Conservation (phyloP, 2,329 filamentous ascomycete species). For the Aureobasidium sp. region DNA sequence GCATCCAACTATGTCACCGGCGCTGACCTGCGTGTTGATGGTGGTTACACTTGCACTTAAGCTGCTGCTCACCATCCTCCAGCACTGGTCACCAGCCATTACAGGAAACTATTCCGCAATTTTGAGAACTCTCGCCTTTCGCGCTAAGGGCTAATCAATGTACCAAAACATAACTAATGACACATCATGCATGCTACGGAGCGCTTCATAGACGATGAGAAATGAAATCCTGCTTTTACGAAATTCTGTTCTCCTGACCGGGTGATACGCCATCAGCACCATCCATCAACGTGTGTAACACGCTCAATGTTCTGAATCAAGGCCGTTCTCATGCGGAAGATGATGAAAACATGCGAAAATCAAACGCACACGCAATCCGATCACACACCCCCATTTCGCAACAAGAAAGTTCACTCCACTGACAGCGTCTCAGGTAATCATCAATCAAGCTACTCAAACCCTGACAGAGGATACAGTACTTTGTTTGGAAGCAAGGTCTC, state of each 20-base stretch:
- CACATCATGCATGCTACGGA: slow-evolving; percentile 4
- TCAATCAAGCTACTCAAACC: too few species aligned
- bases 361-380: neutral
- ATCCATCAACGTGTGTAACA: too few species aligned
- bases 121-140: neutral
- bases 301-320: too few species aligned
- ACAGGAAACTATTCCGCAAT: neutral
- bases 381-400: too few species aligned
- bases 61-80: neutral
- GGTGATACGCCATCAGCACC: too few species aligned
- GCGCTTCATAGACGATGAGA: slow-evolving; percentile 7
- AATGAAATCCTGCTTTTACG: neutral
- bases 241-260: neutral
- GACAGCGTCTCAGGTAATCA: too few species aligned
- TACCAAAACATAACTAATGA: slow-evolving; percentile 14
- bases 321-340: neutral
- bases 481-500: too few species aligned
- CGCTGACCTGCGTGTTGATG: slow-evolving; percentile 38
- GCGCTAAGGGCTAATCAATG: neutral
- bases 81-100: neutral
- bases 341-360: neutral
- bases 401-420: too few species aligned
- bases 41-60: slow-evolving; percentile 37
- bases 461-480: too few species aligned
- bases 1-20: slow-evolving; percentile 65